Percentiles rank a stretch among this genome's conserved stretches.
Conservation (phyloP, 306 rosid species). For the cucumber (Cucumis sativus) region Cucumber_9930_V3 NC_026660.2:28657501-28658000, state of each 20-base stretch:
- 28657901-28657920: conserved; percentile 28
- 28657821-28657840: conserved; percentile 15
- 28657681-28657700: conserved; percentile 34
- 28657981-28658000: conserved; percentile 21
- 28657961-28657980: conserved; percentile 27
- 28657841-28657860: conserved; percentile 23
- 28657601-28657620: conserved; percentile 38
- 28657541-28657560: not conserved
- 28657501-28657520: not conserved
- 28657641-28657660: conserved; percentile 25
- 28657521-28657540: not conserved
- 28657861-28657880: conserved; percentile 34
- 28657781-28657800: not conserved
- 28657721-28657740: conserved; percentile 19
- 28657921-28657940: conserved; percentile 32
- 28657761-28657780: not conserved
- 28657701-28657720: conserved; percentile 22
- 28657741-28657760: not conserved
- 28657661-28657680: conserved; percentile 34
- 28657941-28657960: conserved; percentile 34
- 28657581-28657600: conserved; percentile 5
- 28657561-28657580: not conserved
- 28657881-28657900: conserved; percentile 37
- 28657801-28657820: not conserved
- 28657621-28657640: conserved; percentile 22